Evolutionary conservation across 2,329 filamentous ascomycete species (phyloP).

Genomic region (Lizonia empirigonia): DNA sequence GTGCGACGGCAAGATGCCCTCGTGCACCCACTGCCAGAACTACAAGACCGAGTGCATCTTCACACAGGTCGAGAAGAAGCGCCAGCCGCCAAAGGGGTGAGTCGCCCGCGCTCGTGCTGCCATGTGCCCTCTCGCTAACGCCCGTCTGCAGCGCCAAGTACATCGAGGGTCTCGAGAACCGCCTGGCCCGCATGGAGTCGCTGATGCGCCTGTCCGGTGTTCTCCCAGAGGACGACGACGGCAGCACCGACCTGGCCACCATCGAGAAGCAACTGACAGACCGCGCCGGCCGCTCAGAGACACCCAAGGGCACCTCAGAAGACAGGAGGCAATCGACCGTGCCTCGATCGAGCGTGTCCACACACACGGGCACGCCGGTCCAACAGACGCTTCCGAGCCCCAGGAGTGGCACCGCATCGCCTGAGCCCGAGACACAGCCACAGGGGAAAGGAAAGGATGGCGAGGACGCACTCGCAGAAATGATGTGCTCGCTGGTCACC

Average conservation of each 20-base stretch:
- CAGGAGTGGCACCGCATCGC: constrained; percentile 57
- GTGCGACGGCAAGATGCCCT: constrained; percentile 93
- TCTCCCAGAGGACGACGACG: constrained; percentile 82
- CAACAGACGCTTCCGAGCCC: constrained; percentile 57
- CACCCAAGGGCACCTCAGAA: constrained; percentile 34
- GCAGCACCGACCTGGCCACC: constrained; percentile 83
- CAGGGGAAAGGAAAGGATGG: constrained; percentile 70
- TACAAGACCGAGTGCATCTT: constrained; percentile 98
- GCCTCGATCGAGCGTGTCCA: constrained; percentile 43
- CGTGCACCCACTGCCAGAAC: constrained; percentile 94
- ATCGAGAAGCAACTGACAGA: constrained; percentile 76
- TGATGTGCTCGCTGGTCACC: constrained; percentile 98
- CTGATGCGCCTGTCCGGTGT: constrained; percentile 84
- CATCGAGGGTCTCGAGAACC: constrained; percentile 94
- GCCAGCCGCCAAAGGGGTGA: constrained; percentile 93
- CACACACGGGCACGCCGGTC: constrained; percentile 48
- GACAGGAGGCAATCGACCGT: constrained; percentile 43
- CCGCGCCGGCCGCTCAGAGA: constrained; percentile 41
- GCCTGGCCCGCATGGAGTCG: constrained; percentile 94
- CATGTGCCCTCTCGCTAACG: constrained; percentile 5
- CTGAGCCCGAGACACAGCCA: constrained; percentile 52
- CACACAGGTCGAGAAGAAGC: constrained; percentile 98
- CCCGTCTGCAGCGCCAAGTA: constrained; percentile 79
- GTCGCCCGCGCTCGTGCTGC: neutral
- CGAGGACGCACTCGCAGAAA: constrained; percentile 88